A percentile compares a stretch with the other conserved stretches of the same genome.
These are phyloP conservation scores for Bombardia bombarda DNA, from an alignment of 495 filamentous ascomycete species.

Conservation along the genomic window DNA sequence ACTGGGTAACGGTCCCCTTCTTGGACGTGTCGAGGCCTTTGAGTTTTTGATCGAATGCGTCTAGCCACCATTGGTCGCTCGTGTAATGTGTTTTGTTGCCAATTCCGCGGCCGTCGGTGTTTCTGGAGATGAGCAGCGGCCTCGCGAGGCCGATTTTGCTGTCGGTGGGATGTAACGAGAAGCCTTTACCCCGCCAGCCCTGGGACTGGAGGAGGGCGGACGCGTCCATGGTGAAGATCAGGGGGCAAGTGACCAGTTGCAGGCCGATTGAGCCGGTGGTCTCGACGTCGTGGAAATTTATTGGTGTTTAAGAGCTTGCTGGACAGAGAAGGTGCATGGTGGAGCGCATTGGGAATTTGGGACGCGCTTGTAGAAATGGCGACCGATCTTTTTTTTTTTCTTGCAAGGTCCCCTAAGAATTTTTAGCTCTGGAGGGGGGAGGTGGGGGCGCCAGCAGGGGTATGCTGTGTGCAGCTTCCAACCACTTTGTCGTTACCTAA, in stretches of 20 bases:
- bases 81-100: constrained; percentile 58
- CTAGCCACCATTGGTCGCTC: constrained; percentile 71
- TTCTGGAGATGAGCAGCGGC: constrained; percentile 61
- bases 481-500: too few relatives aligned
- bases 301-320: too few relatives aligned
- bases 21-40: constrained; percentile 56
- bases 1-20: constrained; percentile 40
- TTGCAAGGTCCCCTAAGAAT: too few relatives aligned
- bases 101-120: constrained; percentile 60
- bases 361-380: neutral
- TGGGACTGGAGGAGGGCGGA: constrained; percentile 51
- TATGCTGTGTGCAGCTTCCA: too few relatives aligned
- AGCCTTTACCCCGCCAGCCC: constrained; percentile 72
- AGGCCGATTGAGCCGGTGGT: too few relatives aligned
- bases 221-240: constrained; percentile 16
- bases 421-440: too few relatives aligned
- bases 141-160: constrained; percentile 57
- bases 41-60: constrained; percentile 70
- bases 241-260: neutral
- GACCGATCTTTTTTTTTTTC: neutral
- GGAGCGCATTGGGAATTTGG: neutral
- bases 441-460: too few relatives aligned
- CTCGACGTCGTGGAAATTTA: too few relatives aligned
- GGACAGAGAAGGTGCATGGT: neutral
- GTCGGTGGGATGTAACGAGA: constrained; percentile 60